Percentiles rank a stretch among this genome's conserved stretches.
phyloP scores from a whole-genome alignment of 192 early-diverging fungal species.

The Coemansia sp. region DNA sequence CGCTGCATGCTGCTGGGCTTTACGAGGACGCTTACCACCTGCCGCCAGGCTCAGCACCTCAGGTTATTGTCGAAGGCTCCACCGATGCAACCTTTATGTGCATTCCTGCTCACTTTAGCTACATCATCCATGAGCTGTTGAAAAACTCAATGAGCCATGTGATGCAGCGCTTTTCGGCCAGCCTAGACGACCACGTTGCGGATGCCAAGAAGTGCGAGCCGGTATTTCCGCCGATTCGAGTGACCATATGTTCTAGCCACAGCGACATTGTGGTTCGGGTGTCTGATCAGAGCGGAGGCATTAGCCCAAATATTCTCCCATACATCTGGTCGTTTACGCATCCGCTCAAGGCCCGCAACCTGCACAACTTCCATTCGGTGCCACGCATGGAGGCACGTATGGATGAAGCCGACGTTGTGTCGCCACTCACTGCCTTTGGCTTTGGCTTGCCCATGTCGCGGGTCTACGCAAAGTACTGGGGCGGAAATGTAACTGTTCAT shows the following conservation, averaged over 20 bases:
- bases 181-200: constrained; percentile 10
- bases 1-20: constrained; percentile 36
- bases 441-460: constrained; percentile 88
- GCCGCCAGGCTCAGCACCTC: constrained; percentile 59
- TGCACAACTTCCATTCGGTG: constrained; percentile 71
- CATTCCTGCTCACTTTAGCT: constrained; percentile 93
- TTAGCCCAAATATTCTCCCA: constrained; percentile 59
- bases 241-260: constrained; percentile 77
- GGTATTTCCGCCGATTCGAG: constrained; percentile 72
- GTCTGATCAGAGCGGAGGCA: constrained; percentile 91
- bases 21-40: constrained; percentile 44
- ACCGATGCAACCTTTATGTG: constrained; percentile 78
- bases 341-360: constrained; percentile 57
- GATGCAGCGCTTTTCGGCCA: constrained; percentile 54
- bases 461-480: constrained; percentile 96
- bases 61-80: constrained; percentile 73
- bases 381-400: constrained; percentile 77
- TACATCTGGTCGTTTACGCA: constrained; percentile 83
- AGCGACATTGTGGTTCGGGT: constrained; percentile 84
- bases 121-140: constrained; percentile 88
- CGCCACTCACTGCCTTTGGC: constrained; percentile 64
- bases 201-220: constrained; percentile 5
- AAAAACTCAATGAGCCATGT: constrained; percentile 81
- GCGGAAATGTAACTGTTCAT: constrained; percentile 75
- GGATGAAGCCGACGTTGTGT: constrained; percentile 55